A percentile compares a stretch with the other conserved stretches of the same genome.
phyloP scores from a whole-genome alignment of 2,329 filamentous ascomycete species.

The Raffaelea arxii region DNA sequence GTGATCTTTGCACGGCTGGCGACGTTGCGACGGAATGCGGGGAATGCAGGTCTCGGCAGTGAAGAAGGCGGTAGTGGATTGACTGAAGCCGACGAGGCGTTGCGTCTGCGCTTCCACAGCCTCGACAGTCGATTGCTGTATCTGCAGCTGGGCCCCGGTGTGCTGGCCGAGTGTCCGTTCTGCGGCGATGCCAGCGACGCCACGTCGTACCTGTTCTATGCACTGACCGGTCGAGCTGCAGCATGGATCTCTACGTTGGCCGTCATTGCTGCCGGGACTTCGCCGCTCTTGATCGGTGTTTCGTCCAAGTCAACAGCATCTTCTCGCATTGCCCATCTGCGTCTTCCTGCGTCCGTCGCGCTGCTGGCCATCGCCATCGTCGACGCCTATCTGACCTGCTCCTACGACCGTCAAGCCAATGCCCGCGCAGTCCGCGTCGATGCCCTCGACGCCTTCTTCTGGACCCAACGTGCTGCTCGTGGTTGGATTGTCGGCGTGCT shows the following conservation, averaged over 20 bases:
- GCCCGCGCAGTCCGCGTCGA: conserved; percentile 48
- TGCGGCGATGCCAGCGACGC: conserved; percentile 44
- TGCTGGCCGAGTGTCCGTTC: conserved; percentile 69
- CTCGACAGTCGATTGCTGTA: conserved; percentile 70
- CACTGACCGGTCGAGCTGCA: conserved; percentile 59
- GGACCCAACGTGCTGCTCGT: conserved; percentile 56
- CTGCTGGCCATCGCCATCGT: conserved; percentile 46
- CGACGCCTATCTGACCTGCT: conserved; percentile 57
- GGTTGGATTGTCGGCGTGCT: conserved; percentile 53
- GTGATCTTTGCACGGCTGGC: conserved; percentile 72
- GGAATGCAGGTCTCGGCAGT: too few relatives aligned
- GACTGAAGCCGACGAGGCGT: conserved; percentile 49
- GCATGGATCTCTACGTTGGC: conserved; percentile 76
- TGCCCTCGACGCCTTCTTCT: conserved; percentile 63
- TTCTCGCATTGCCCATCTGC: conserved; percentile 39
- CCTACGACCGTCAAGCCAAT: conserved; percentile 58
- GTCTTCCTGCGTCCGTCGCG: conserved; percentile 56
- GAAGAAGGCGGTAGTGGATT: conserved; percentile 22
- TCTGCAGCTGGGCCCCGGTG: conserved; percentile 68
- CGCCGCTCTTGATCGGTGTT: conserved; percentile 37
- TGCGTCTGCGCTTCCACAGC: conserved; percentile 60
- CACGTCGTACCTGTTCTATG: conserved; percentile 75
- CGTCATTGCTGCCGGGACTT: conserved; percentile 64
- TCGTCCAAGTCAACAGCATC: conserved; percentile 6
- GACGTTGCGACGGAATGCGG: conserved; percentile 31